A percentile compares a stretch with the other conserved stretches of the same genome.
phyloP scores from a whole-genome alignment of 495 filamentous ascomycete species.

The Terfezia claveryi region DNA sequence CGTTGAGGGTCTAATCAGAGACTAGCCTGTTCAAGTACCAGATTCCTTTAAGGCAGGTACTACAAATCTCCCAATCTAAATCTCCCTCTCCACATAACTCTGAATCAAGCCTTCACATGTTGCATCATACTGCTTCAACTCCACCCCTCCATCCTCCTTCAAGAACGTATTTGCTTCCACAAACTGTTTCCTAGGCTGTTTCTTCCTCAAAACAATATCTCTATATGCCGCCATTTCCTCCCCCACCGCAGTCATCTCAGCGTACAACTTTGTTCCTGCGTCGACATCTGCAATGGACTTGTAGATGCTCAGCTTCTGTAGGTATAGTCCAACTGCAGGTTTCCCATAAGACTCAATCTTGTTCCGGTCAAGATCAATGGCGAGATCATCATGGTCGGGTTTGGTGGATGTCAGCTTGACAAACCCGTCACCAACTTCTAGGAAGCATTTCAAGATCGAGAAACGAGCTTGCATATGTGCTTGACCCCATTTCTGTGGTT shows the following conservation, averaged over 20 bases:
- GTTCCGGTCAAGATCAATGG: conserved; percentile 53
- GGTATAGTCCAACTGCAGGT: conserved; percentile 62
- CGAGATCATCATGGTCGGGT: conserved; percentile 58
- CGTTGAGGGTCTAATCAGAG: too few relatives aligned
- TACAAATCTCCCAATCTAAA: conserved; percentile 20
- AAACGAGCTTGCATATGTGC: conserved; percentile 89
- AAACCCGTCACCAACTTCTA: conserved; percentile 63
- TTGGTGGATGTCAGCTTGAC: conserved; percentile 52
- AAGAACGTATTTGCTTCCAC: conserved; percentile 78
- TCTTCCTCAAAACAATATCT: conserved; percentile 58
- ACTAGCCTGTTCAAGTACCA: too few relatives aligned
- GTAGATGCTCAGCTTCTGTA: conserved; percentile 80
- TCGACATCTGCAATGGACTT: conserved; percentile 76
- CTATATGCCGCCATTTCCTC: conserved; percentile 54
- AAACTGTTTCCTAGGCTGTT: conserved; percentile 85
- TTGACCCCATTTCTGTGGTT: conserved; percentile 79
- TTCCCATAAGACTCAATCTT: conserved; percentile 56
- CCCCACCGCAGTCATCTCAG: conserved; percentile 57
- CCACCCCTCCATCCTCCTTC: conserved; percentile 46
- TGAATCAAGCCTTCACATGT: conserved; percentile 67
- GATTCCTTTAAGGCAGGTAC: too few relatives aligned
- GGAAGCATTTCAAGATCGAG: conserved; percentile 63
- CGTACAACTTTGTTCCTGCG: conserved; percentile 52
- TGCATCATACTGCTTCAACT: conserved; percentile 73
- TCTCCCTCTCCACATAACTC: conserved; percentile 65